Evolutionary conservation across 2,329 filamentous ascomycete species (phyloP), one percentile per base, ranked within the genome.

Genomic region (Xylariaceae sp.): DNA sequence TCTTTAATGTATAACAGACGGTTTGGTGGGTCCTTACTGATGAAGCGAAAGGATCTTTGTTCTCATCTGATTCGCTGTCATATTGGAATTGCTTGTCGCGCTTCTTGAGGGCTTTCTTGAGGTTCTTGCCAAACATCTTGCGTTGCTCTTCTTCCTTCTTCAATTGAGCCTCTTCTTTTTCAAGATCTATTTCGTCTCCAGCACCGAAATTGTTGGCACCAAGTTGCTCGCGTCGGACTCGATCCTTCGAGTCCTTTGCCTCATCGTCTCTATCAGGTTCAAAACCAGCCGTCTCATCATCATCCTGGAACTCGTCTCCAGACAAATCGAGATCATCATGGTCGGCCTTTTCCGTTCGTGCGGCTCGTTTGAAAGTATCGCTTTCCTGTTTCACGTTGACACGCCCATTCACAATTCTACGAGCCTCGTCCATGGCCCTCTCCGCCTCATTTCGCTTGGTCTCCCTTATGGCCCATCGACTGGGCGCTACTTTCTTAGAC

Each of bases 1-100:
- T 41, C 36, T 39, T 15, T 31, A 38, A 11, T 29, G 15, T 6
- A 19, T 26, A n/a, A n/a, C n/a, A 29, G 12, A 28, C 53, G 49
- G 32, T 57, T 43, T 26, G 22, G 12, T 26, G 30, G 52, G 63
- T 61, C 74, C 74, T 53, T 53, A 59, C 59, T 8, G 51, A 54
- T 9, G 79, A 67, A 33, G 73, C 73, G 51, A 78, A 79, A 11
- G 76, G 76, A 57, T 82, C 76, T 24, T 52, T 44, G 28, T 69
- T 69, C 38, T 42, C 42, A 9, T 74, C 77, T 38, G 60, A 61
- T 41, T 88, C 87, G 50, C 81, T 85, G 55, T 87, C 87, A 58
- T 95, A 95, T 48, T 93, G 86, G 51, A 81, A 83, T 52, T 94
- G 87, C 63, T 88, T 86, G 64, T 96, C 93, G 39, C 87, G 79